Evolutionary conservation across 306 rosid genomes (phyloP).

Genomic region (Neltuma alba): DNA sequence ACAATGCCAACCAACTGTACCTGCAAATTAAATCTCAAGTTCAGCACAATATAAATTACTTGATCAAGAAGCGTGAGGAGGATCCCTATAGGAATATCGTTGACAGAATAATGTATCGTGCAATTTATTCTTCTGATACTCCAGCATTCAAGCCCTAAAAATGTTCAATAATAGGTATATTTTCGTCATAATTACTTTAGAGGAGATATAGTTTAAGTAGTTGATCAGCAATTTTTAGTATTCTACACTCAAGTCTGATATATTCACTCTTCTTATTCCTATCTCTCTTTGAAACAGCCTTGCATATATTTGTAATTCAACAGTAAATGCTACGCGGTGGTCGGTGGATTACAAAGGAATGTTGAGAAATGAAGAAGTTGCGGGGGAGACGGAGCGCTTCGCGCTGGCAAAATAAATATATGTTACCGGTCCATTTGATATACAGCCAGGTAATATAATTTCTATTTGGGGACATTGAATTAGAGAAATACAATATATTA

Average conservation of each 20-base stretch:
- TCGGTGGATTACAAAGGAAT: background rate
- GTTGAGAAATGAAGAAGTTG: background rate
- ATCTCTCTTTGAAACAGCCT: background rate
- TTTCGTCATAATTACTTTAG: slow-evolving; percentile 10
- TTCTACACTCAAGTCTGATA: background rate
- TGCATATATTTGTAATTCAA: background rate
- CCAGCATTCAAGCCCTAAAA: slow-evolving; percentile 82
- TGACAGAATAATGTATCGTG: slow-evolving; percentile 59
- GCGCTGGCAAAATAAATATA: background rate
- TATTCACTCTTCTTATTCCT: background rate
- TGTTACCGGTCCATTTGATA: background rate
- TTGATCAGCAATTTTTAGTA: background rate
- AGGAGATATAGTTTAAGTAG: background rate
- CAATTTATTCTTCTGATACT: slow-evolving; percentile 47
- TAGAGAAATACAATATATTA: background rate
- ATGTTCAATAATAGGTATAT: slow-evolving; percentile 13
- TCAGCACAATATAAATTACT: slow-evolving; percentile 58
- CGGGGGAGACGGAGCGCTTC: background rate
- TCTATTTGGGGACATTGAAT: background rate
- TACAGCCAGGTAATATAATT: background rate
- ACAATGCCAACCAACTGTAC: slow-evolving; percentile 73
- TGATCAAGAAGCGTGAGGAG: slow-evolving; percentile 81
- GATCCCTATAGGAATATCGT: slow-evolving; percentile 86
- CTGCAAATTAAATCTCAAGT: slow-evolving; percentile 76
- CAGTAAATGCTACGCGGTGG: background rate